A percentile compares a stretch with the other conserved stretches of the same genome.
Conservation (phyloP, 495 filamentous ascomycete genomes). For the Aspergillus conjunctus region DNA sequence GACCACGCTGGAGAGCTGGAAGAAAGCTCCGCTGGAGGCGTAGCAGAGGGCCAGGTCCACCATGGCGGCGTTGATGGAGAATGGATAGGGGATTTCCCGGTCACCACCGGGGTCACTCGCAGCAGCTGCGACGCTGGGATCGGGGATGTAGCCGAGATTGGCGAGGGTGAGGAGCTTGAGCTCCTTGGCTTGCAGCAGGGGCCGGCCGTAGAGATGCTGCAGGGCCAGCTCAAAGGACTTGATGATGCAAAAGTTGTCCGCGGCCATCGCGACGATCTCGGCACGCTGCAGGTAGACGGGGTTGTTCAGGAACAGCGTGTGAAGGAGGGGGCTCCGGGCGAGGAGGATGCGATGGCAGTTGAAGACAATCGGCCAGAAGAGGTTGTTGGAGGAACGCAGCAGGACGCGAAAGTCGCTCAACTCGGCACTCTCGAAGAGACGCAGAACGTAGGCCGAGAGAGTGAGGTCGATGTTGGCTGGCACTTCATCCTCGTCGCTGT, state of each 20-base stretch:
- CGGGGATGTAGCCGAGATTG: constrained; percentile 20
- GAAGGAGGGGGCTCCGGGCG: constrained; percentile 25
- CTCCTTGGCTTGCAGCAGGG: constrained; percentile 13
- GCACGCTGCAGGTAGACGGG: background rate
- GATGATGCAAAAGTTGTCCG: constrained; percentile 23
- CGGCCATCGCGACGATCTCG: constrained; percentile 23
- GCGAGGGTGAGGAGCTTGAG: constrained; percentile 20
- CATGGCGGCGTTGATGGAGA: constrained; percentile 25
- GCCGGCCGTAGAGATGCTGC: constrained; percentile 31
- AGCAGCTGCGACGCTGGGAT: background rate
- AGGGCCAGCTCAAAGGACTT: constrained; percentile 34
- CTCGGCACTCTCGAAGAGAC: constrained; percentile 14
- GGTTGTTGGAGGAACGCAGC: constrained; percentile 19
- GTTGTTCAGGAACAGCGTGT: constrained; percentile 12
- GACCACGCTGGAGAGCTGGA: constrained; percentile 25
- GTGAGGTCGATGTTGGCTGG: background rate
- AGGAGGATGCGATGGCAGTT: constrained; percentile 27
- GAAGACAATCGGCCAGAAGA: constrained; percentile 21
- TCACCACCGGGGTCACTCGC: too few relatives aligned
- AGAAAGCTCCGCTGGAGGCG: constrained; percentile 34
- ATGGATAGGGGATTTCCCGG: constrained; percentile 4
- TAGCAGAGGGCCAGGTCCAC: constrained; percentile 37
- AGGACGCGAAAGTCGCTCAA: constrained; percentile 28
- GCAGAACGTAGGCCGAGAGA: constrained; percentile 13
- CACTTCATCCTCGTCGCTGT: background rate